These are phyloP conservation scores for Globisporangium splendens DNA, from an alignment of 352 stramenopile species.

Conservation along the genomic window DNA sequence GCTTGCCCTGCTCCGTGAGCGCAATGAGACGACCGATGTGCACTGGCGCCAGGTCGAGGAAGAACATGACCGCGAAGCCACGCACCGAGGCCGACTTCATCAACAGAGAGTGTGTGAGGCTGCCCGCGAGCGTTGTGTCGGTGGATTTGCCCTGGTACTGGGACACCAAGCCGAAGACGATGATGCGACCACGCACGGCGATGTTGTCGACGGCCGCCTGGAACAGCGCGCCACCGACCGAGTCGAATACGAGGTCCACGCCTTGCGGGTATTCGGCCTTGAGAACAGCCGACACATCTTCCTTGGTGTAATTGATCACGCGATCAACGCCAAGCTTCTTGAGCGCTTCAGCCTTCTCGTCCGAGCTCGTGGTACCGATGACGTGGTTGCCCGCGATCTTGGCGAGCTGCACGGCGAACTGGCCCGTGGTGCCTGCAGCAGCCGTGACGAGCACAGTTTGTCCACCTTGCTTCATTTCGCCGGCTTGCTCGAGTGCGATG, in stretches of 20 bases:
- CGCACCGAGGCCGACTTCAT: constrained; percentile 29
- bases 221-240: constrained; percentile 52
- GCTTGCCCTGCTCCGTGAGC: constrained; percentile 32
- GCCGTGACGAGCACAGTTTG: constrained; percentile 65
- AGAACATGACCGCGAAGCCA: constrained; percentile 48
- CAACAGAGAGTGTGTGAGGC: constrained; percentile 17
- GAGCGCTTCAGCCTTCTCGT: constrained; percentile 82
- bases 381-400: constrained; percentile 79
- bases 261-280: constrained; percentile 69
- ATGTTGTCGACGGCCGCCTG: constrained; percentile 54
- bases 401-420: constrained; percentile 83
- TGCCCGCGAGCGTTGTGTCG: constrained; percentile 7
- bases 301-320: constrained; percentile 88
- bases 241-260: constrained; percentile 66
- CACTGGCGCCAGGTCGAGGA: constrained; percentile 13
- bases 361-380: constrained; percentile 80
- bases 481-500: constrained; percentile 47
- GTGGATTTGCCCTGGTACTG: constrained; percentile 36
- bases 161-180: constrained; percentile 58
- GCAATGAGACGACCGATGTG: constrained; percentile 46
- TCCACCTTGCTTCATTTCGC: constrained; percentile 46
- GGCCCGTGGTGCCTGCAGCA: constrained; percentile 69
- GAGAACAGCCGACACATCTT: constrained; percentile 46
- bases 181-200: constrained; percentile 47
- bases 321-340: constrained; percentile 61